Base-by-base conservation (phyloP, 345 rosid genomes). In the Jatropha curcas region DNA sequence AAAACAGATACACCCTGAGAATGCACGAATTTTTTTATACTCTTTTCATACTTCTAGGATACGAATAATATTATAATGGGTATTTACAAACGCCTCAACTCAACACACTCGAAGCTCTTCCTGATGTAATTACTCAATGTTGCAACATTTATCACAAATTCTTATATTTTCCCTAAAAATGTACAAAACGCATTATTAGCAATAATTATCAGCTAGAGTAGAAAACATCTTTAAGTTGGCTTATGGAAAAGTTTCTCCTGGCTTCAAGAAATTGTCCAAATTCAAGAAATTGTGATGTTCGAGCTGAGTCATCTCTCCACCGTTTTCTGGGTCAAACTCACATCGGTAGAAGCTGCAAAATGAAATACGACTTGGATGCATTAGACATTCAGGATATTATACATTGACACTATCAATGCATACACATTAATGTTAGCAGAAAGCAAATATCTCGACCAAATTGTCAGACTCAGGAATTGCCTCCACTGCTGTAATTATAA, bases 281-380 rank as follows among this genome's bases (percentile, higher is more conserved):
- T 59, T 74, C 27, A 87, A 77, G 71, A 84, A 82, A 74, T 83
- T 84, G 74, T 75, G 75, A 79, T 79, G 50, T 25, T 84, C 84
- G 22, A 87, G 81, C 71, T 74, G 88, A 55, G 37, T 77, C 88
- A 87, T 87, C 75, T 84, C 83, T 60, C 88, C 90, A 1, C 90
- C 86, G 4, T 30, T 64, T 24, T 24, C 70, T 0, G 88, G 84
- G 31, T 84, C 82, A 45, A 84, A 87, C 73, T 70, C 75, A 25
- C 85, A 87, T 73, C 81, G 70, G 59, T 84, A 76, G 62, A 82
- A 84, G 76, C 90, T 87, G 88, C 82, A 20, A 4, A 7, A 0
- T 7, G 65, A 45, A 35, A 20, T 61, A 20, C 8, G 14, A 20
- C 27, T n/a, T n/a, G n/a, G n/a, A n/a, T n/a, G n/a, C n/a, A n/a